Evolutionary conservation across 202 grass and related monocot species (phyloP), one percentile per base, ranked within the genome.

Genomic region (Panicum virgatum): DNA sequence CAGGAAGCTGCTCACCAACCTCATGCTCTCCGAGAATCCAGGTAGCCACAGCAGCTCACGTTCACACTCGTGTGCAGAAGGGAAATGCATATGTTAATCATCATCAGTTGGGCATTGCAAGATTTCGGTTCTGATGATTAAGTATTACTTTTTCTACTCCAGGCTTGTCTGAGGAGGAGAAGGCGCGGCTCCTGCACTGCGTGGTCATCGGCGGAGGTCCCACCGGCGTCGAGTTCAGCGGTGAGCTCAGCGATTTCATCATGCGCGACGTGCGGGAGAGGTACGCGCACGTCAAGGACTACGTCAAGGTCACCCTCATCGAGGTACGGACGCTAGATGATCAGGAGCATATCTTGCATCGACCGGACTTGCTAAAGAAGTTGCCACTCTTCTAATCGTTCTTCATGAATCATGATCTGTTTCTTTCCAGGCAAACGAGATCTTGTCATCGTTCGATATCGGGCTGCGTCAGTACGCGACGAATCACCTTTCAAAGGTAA

Each of bases 201-300:
- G 88, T 95, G 45, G 92, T 98, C 23, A 83, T 95, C 43, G 96
- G 92, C 45, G 96, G 96, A 61, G 96, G 96, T 14, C 96, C 92
- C 7, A 95, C 96, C 2, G 92, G 96, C 57, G 92, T 98, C 54
- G 96, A 98, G 84, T 98, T 98, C 75, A 95, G 92, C 53, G 96
- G 96, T 20, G 96, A 98, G 73, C 87, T 98, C 34, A 98, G 96
- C 56, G 96, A 95, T 79, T 98, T 98, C 84, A 95, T 98, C 80
- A 90, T 63, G 45, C 80, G 86, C 44, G 96, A 93, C 78, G 96
- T 98, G 26, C 75, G 73, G 18, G 61, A 95, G 75, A 91, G 84
- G 51, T 91, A 95, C 63, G 38, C 90, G 2, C 92, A 98, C 60
- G 90, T 92, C 29, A 98, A 98, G 87, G 86, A 98, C 75, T 72